phyloP scores from a whole-genome alignment of 2,329 filamentous ascomycete species.

The Bipolaris bicolor region DNA sequence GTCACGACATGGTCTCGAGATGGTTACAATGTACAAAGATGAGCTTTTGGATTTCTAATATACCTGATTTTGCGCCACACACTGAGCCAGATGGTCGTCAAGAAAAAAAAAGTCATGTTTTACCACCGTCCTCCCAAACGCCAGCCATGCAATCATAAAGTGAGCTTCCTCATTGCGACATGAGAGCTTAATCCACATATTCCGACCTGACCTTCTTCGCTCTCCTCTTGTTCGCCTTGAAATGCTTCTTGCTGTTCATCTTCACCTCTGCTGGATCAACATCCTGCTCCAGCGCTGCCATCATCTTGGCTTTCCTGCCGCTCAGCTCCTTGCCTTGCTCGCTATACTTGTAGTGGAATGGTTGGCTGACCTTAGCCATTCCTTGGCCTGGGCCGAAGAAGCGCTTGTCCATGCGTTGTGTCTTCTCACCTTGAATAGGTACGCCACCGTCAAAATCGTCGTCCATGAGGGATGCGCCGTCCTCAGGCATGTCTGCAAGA shows the following conservation, averaged over 20 bases:
- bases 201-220: constrained; percentile 59
- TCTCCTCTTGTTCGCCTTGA: constrained; percentile 75
- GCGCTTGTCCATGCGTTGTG: constrained; percentile 78
- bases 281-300: constrained; percentile 83
- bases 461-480: constrained; percentile 52
- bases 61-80: background rate
- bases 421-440: constrained; percentile 69
- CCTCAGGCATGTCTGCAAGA: constrained; percentile 33
- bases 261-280: constrained; percentile 79
- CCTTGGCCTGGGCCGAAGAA: constrained; percentile 78
- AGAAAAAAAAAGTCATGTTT: background rate
- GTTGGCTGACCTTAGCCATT: constrained; percentile 71
- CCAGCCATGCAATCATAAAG: constrained; percentile 16
- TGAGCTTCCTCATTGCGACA: background rate
- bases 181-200: constrained; percentile 36
- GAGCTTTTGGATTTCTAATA: constrained; percentile 2
- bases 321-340: constrained; percentile 83
- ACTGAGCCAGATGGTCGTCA: background rate
- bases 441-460: constrained; percentile 54
- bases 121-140: constrained; percentile 7
- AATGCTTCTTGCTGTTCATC: constrained; percentile 87
- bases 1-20: background rate
- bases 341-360: constrained; percentile 89
- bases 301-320: constrained; percentile 79
- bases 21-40: background rate